phyloP scores from a whole-genome alignment of 805 yeast species.

The Zygoascus ofunaensis region DNA sequence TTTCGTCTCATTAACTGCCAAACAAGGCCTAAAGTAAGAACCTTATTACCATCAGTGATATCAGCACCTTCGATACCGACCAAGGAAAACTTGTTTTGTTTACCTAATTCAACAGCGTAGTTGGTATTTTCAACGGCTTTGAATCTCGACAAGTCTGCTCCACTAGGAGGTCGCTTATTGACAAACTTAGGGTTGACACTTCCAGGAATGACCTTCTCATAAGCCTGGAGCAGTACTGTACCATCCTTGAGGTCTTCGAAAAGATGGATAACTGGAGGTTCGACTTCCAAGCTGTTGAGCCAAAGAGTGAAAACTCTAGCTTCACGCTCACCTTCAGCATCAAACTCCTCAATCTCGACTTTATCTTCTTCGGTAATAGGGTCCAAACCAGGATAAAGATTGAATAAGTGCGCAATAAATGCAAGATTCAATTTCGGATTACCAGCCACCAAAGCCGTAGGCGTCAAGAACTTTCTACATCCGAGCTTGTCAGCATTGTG shows the following conservation, averaged over 20 bases:
- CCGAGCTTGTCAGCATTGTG: conserved; percentile 82
- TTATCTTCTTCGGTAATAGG: conserved; percentile 87
- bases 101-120: conserved; percentile 95
- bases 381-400: conserved; percentile 93
- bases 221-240: conserved; percentile 78
- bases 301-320: conserved; percentile 97
- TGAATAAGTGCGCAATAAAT: conserved; percentile 93
- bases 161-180: conserved; percentile 73
- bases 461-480: conserved; percentile 90
- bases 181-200: conserved; percentile 69
- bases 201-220: conserved; percentile 92
- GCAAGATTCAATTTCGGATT: conserved; percentile 95
- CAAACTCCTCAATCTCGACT: conserved; percentile 94
- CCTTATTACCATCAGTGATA: conserved; percentile 84
- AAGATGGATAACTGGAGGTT: conserved; percentile 82
- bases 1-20: conserved; percentile 99
- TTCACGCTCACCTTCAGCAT: conserved; percentile 99
- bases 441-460: conserved; percentile 87
- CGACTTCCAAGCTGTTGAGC: conserved; percentile 94
- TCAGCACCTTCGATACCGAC: conserved; percentile 99
- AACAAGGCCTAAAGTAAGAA: conserved; percentile 82
- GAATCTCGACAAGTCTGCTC: conserved; percentile 71
- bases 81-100: conserved; percentile 80
- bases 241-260: conserved; percentile 97
- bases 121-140: conserved; percentile 97